Base-by-base conservation (phyloP, 495 filamentous ascomycete species). In the Penicillium angulare region DNA sequence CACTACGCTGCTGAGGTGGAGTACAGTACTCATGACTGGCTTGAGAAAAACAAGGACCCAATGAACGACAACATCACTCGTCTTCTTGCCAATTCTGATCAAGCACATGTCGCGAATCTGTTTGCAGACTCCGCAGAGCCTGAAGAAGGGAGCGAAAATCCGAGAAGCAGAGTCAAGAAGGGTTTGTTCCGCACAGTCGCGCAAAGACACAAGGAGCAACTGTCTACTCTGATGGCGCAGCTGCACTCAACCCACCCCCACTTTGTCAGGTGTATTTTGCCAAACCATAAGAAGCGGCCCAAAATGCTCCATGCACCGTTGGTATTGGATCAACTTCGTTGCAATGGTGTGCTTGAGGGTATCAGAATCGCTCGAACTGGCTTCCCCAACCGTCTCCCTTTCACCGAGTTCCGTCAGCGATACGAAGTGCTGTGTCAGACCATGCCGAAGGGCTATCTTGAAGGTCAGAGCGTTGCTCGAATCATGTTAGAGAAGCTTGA, bases 11-110 rank as follows among this genome's bases (percentile, higher is more conserved):
- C 95, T 13, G 93, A 96, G 67, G 95, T 99, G 1, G 95, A 99
- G 64, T 99, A 99, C 66, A 87, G 83, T 9, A 99, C 95, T 0
- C 83, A 92, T 18, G 89, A 88, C 39, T 99, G 95, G 95, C 77
- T 99, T 24, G 92, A 97, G 64, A 99, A 97, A 78, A 99, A 99
- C 72, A 99, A 99, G 61, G 95, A 99, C 63, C 95, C 95, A 1
- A 69, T 99, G 8, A 97, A 97, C 52, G 95, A 99, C 75, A 99
- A 96, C 55, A 76, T 97, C 27, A 97, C 95, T 0, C 83, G 86
- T 23, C 78, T 99, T 6, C 79, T 99, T 12, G 90, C 92, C 33
- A 76, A 79, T 4, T 97, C 95, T 6, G 80, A 75, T 1, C 86
- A 97, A 57, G 84, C 78, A 47, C 90, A 97, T 65, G 79, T 96